These are phyloP conservation scores for Cornus suecica DNA, from an alignment of 148 eudicot genomes.

Conservation along the genomic window DNA sequence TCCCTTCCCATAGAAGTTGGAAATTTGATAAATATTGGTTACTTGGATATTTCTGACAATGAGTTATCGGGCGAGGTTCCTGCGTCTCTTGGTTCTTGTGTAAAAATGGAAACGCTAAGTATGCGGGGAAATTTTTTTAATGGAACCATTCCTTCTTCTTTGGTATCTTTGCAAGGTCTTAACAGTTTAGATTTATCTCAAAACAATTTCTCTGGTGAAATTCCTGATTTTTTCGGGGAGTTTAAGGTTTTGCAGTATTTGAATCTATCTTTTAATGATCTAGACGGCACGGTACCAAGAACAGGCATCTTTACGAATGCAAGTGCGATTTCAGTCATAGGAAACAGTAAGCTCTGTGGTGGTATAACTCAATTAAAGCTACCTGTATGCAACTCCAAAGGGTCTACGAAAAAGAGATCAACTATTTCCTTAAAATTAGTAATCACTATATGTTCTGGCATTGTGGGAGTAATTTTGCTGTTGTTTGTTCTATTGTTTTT, in stretches of 20 bases:
- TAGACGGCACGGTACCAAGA: slow-evolving; percentile 38
- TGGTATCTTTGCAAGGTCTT: slow-evolving; percentile 20
- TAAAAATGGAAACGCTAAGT: no score
- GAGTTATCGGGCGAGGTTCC: slow-evolving; percentile 26
- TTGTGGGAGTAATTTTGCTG: neutral
- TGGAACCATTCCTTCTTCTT: slow-evolving; percentile 27
- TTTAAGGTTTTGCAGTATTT: slow-evolving; percentile 6
- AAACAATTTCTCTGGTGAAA: slow-evolving; percentile 33
- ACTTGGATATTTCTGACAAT: slow-evolving; percentile 18
- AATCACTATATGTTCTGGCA: neutral
- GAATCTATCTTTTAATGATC: slow-evolving; percentile 27
- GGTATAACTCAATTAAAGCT: slow-evolving; percentile 23
- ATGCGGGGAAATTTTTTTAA: slow-evolving; percentile 26
- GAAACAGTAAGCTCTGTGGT: slow-evolving; percentile 37
- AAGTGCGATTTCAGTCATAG: slow-evolving; percentile 18
- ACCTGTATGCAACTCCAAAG: slow-evolving; percentile 12
- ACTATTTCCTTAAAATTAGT: neutral
- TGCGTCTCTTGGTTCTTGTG: slow-evolving; percentile 20
- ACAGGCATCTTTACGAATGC: slow-evolving; percentile 22
- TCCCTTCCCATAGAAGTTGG: slow-evolving; percentile 29
- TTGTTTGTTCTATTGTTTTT: no score
- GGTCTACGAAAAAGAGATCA: neutral
- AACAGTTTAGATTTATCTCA: slow-evolving; percentile 20
- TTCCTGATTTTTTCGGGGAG: slow-evolving; percentile 18
- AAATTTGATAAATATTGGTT: slow-evolving; percentile 13